Base-by-base conservation (phyloP, 2,329 filamentous ascomycete genomes). In the Alternaria novae-zelandiae region DNA sequence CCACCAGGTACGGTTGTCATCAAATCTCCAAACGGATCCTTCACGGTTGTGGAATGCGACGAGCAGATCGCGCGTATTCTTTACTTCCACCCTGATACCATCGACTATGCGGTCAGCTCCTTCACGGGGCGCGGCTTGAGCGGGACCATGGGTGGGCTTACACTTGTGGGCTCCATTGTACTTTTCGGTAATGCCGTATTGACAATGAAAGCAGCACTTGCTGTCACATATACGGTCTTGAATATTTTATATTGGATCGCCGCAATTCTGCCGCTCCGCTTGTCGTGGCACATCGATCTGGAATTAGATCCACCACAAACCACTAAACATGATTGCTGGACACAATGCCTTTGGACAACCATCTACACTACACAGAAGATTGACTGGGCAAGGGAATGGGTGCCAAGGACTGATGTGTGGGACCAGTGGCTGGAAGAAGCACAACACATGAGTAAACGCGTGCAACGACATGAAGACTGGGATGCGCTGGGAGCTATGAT, bases 171-270 rank as follows among this genome's bases (percentile, higher is more conserved):
- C 20, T 46, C 20, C 28, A 25, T 59, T n/a, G 47, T 59, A n/a
- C 57, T 59, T 1, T 59, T 54, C 25, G 44, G 57, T 2, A 59
- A 54, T 32, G 57, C 57, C 5, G 28, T 32, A 5, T 59, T 49
- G 57, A 59, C 57, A 3, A 59, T 54, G 17, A 54, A 59, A 23
- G 49, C 57, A 30, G 57, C 57, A 20, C 49, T 59, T 10, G 47
- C 30, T 28, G 49, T 46, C 26, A 46, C 36, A 15, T 54, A 54
- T 13, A 54, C 57, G 7, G 20, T 36, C 3, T 9, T 59, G 6
- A 59, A 59, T 13, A 2, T 54, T 15, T 32, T 47, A 3, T 59
- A 59, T 41, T 54, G 50, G 30, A 15, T 46, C 20, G 44, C 44
- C 20, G 44, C 44, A 15, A 46, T 46, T 9, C 44, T 46, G 0